These are phyloP conservation scores for Cryptosporidium viatorum DNA, from an alignment of 169 alveolate species.

Conservation along the genomic window DNA sequence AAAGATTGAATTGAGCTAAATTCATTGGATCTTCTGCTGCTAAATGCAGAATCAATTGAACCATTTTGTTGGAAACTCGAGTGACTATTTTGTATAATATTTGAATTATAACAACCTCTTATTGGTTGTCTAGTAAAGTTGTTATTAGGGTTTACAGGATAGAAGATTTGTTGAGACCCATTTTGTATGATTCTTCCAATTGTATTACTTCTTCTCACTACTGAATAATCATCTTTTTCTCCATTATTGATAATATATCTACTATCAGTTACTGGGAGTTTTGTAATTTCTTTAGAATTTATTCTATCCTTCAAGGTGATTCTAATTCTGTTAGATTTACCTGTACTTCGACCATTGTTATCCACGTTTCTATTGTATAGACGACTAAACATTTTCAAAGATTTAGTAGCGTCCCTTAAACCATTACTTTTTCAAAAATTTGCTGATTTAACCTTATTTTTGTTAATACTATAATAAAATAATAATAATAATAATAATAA, in stretches of 20 bases:
- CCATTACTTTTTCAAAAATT: not conserved
- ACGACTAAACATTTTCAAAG: conserved; percentile 60
- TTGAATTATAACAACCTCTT: conserved; percentile 57
- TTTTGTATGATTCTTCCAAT: conserved; percentile 29
- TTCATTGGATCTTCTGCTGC: not conserved
- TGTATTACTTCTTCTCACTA: conserved; percentile 23
- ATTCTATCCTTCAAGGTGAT: conserved; percentile 34
- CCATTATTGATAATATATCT: not conserved
- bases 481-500: no score
- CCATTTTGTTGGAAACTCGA: not conserved
- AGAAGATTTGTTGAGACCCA: conserved; percentile 40
- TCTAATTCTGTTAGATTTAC: conserved; percentile 20
- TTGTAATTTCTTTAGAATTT: not conserved
- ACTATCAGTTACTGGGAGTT: not conserved
- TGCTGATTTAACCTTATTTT: not conserved
- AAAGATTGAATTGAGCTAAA: not conserved
- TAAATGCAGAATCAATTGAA: not conserved
- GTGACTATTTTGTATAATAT: conserved; percentile 14
- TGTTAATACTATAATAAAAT: no score
- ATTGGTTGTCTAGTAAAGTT: conserved; percentile 8
- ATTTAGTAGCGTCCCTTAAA: not conserved
- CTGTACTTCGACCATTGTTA: not conserved
- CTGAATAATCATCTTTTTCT: not conserved
- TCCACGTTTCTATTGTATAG: conserved; percentile 22
- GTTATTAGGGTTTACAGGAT: conserved; percentile 40